A percentile compares a stretch with the other conserved stretches of the same genome.
phyloP scores from a whole-genome alignment of 116 monocot species.

The Papilionanthe hybrid region DNA sequence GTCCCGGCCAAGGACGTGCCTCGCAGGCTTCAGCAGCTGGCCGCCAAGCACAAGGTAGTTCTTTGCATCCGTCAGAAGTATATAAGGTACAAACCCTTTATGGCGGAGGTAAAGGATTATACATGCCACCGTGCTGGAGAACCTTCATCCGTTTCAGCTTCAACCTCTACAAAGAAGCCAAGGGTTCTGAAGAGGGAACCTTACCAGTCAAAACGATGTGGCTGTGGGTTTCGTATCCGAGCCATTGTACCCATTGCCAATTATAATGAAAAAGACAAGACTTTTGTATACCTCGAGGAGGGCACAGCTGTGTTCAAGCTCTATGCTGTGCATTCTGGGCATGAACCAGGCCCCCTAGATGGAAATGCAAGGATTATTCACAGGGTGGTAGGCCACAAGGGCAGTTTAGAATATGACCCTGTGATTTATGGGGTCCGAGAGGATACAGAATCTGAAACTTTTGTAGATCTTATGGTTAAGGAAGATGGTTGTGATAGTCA shows the following conservation, averaged over 20 bases:
- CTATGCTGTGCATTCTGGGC: slow-evolving; percentile 95
- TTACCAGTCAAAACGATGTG: slow-evolving; percentile 94
- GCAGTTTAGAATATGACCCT: slow-evolving; percentile 59
- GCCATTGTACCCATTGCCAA: slow-evolving; percentile 96
- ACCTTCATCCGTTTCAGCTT: slow-evolving; percentile 45
- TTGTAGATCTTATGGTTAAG: slow-evolving; percentile 39
- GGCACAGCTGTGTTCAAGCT: slow-evolving; percentile 95
- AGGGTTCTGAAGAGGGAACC: slow-evolving; percentile 88
- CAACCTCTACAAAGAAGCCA: slow-evolving; percentile 45
- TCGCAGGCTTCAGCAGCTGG: slow-evolving; percentile 78
- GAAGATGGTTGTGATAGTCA: slow-evolving; percentile 43
- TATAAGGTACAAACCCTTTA: slow-evolving; percentile 95
- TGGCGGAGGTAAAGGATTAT: slow-evolving; percentile 99
- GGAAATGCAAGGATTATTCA: slow-evolving; percentile 98
- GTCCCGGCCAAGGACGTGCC: slow-evolving; percentile 90
- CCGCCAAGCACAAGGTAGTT: slow-evolving; percentile 94
- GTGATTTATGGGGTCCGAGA: slow-evolving; percentile 72
- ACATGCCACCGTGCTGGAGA: slow-evolving; percentile 97
- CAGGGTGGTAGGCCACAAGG: slow-evolving; percentile 77
- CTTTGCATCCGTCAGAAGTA: slow-evolving; percentile 98
- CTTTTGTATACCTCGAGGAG: slow-evolving; percentile 93
- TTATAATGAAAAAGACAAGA: slow-evolving; percentile 99
- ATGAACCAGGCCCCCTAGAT: slow-evolving; percentile 91
- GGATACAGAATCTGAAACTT: slow-evolving; percentile 54
- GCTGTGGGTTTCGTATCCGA: slow-evolving; percentile 92